phyloP scores from a whole-genome alignment of 768 basidiomycete genomes.

The Pleurotus tuber-regium region DNA sequence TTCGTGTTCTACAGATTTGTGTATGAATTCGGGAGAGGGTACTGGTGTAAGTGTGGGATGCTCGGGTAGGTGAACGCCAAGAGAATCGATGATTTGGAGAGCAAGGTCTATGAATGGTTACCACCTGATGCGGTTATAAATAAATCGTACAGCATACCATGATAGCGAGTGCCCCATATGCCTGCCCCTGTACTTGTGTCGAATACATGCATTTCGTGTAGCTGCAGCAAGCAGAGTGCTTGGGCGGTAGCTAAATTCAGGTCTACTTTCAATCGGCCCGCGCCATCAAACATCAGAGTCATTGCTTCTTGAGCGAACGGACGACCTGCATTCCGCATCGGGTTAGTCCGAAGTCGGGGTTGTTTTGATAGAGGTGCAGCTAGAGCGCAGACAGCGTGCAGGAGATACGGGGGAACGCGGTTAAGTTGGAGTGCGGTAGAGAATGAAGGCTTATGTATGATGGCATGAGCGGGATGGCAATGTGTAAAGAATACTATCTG shows the following conservation, averaged over 20 bases:
- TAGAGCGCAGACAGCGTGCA: constrained; percentile 74
- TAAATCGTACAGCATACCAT: constrained; percentile 36
- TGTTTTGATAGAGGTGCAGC: constrained; percentile 76
- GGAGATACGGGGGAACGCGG: constrained; percentile 65
- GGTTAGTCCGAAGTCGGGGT: constrained; percentile 53
- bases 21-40: constrained; percentile 57
- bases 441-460: constrained; percentile 81
- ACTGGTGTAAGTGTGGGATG: constrained; percentile 57
- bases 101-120: constrained; percentile 48
- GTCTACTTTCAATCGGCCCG: constrained; percentile 60
- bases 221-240: constrained; percentile 69
- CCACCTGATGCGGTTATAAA: constrained; percentile 7
- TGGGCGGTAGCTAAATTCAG: constrained; percentile 72
- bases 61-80: constrained; percentile 65
- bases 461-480: constrained; percentile 71
- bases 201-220: constrained; percentile 52
- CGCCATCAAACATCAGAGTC: constrained; percentile 68
- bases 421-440: constrained; percentile 62
- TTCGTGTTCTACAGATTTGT: constrained; percentile 68
- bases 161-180: constrained; percentile 42
- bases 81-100: constrained; percentile 60
- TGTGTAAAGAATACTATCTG: constrained; percentile 80
- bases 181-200: constrained; percentile 37
- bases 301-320: constrained; percentile 59
- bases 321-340: constrained; percentile 54